Base-by-base conservation (phyloP, 2,329 filamentous ascomycete species). In the Trichothecium sympodiale region DNA sequence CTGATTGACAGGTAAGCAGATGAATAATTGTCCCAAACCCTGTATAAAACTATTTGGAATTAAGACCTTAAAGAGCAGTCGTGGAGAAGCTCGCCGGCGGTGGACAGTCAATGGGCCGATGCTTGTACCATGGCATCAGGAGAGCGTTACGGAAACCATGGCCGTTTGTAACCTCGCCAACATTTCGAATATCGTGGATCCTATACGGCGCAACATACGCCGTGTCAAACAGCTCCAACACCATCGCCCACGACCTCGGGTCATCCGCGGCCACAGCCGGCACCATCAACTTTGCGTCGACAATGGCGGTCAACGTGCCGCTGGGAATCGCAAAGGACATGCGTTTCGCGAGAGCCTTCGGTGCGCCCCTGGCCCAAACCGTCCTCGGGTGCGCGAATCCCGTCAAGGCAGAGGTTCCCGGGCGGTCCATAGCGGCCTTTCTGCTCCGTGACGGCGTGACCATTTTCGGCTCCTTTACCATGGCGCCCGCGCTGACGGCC, bases 301-400 rank as follows among this genome's bases (percentile, higher is more conserved):
- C 52, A 3, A 50, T 53, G 39, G 33, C 47, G 3, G 46, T 56
- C 29, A 56, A 56, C 13, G 50, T 54, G 3, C 53, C 53, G 2
- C 40, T 56, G 2, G 52, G 53, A 1, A 46, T 56, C 4, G 47
- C 49, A 38, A 56, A 56, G 6, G 53, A 56, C 29, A 40, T 54
- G 4, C 41, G 47, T 4, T 56, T 53, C 18, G 49, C 52, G 2
- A 46, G 53, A 4, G 41, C 53, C 17, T 56, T 49, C 32, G 49
- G 53, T 9, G 36, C 45, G 33, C 31, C 36, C 30, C 28, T 36
- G 14, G 17, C 17, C 7, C n/a, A 9, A 8, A 28, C 23, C 12
- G 14, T 25, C 20, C 8, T 5, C 5, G 17, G 8, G 17, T 7
- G 12, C 1, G 32, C 46, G 4, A 35, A 25, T 10, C 20, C 38